Evolutionary conservation across 1,139 yeast species (phyloP), one percentile per base, ranked within the genome.

Genomic region (Chernovozyma aurita): DNA sequence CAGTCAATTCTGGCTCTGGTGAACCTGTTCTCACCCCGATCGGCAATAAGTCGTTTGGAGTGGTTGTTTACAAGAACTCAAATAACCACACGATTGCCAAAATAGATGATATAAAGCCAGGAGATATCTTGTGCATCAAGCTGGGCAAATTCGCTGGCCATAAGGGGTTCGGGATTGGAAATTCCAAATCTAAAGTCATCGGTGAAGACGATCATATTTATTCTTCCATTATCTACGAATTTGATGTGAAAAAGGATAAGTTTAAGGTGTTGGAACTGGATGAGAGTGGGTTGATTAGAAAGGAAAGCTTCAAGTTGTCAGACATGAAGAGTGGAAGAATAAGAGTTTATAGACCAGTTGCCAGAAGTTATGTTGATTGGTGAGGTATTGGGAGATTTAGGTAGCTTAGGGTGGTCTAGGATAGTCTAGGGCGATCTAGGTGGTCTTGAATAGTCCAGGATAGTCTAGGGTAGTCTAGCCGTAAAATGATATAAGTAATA

Each of bases 261-360:
- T 69, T 90, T 46, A 78, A 78, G 51, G 95, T 86, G 9, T 65
- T 82, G 43, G 95, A 84, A 52, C 66, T 70, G 47, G 74, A 71
- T 37, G 39, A 55, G n/a, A 57, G 65, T 30, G 84, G 84, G 2
- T 73, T 72, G 42, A 67, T 83, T 30, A 74, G 65, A 43, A 76
- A 73, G 43, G 82, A 78, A 34, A 70, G 82, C 35, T 85, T 82
- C 57, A 79, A 79, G 50, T 56, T 88, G 18, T 63, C 75, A 9
- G 95, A 87, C 38, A 70, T 92, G 73, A 81, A 76, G 56, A 68
- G 77, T 41, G 98, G 98, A 4, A 81, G 80, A 49, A 65, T 92
- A 15, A 74, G 87, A 45, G 85, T 87, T 2, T 90, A 80, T 58
- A 76, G 97, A 52, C 74, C 27, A 9, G 7, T 78, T 8, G 33